A percentile compares a stretch with the other conserved stretches of the same genome.
Evolutionary conservation across 805 yeast species (phyloP).

Genomic region (Starmerella bacillaris): DNA sequence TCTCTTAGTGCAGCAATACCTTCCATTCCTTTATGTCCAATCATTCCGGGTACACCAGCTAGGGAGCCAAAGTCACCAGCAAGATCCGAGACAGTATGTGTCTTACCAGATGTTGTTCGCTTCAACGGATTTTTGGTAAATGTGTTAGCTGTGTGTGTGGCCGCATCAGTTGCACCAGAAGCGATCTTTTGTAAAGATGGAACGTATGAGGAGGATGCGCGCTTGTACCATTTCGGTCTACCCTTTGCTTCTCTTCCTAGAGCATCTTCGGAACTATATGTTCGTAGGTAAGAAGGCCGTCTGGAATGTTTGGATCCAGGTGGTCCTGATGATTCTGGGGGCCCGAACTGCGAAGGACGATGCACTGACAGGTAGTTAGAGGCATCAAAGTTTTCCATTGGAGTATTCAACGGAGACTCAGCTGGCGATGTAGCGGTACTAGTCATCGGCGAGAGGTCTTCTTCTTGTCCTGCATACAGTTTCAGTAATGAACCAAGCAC

Average conservation of each 20-base stretch:
- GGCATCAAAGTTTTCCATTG: background rate
- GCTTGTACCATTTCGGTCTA: conserved; percentile 21
- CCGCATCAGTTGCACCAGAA: conserved; percentile 11
- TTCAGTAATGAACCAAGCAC: conserved; percentile 62
- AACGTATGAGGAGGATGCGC: conserved; percentile 13
- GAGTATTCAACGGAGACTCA: background rate
- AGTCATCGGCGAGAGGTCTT: conserved; percentile 4
- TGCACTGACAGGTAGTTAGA: background rate
- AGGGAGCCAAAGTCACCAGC: background rate
- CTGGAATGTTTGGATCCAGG: conserved; percentile 5
- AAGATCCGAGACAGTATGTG: conserved; percentile 1
- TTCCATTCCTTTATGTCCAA: conserved; percentile 2
- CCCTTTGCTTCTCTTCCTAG: conserved; percentile 10
- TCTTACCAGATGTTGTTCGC: conserved; percentile 3
- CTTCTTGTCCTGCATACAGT: conserved; percentile 32
- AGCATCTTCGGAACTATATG: conserved; percentile 15
- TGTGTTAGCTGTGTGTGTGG: conserved; percentile 15
- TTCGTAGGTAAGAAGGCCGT: conserved; percentile 14
- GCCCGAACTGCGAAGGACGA: too few relatives aligned
- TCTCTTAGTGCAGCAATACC: conserved; percentile 2
- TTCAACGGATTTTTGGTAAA: background rate
- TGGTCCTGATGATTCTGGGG: too few relatives aligned
- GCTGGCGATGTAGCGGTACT: background rate
- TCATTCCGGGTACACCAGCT: background rate
- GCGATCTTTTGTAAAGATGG: conserved; percentile 17